Conservation (phyloP, 208 protist species). For the Leishmania amazonensis region DNA sequence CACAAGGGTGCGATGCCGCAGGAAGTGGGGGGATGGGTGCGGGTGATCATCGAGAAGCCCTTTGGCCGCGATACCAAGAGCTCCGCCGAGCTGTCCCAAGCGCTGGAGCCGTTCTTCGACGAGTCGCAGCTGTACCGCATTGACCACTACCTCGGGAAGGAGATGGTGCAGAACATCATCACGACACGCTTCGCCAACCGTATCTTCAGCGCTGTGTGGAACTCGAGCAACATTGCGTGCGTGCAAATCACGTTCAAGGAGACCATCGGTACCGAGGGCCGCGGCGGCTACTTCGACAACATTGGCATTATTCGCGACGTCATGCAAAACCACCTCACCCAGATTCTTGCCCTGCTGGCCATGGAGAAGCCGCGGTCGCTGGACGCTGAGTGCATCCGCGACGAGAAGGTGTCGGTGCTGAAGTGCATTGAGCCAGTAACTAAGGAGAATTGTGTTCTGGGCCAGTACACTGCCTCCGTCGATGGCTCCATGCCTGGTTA, state of each 20-base stretch:
- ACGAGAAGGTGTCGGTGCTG: conserved; percentile 92
- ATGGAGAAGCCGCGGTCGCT: conserved; percentile 93
- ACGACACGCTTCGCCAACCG: conserved; percentile 93
- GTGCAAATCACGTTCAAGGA: conserved; percentile 96
- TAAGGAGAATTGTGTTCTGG: conserved; percentile 87
- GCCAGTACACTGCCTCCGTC: conserved; percentile 89
- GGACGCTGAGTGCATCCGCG: conserved; percentile 83
- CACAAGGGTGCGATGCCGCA: conserved; percentile 59
- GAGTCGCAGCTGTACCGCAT: conserved; percentile 93
- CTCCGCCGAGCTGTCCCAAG: conserved; percentile 72
- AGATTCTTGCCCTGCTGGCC: conserved; percentile 91
- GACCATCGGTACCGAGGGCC: conserved; percentile 91
- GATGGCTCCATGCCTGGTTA: conserved; percentile 88
- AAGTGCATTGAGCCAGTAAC: conserved; percentile 60
- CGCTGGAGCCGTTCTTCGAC: conserved; percentile 78
- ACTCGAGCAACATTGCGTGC: conserved; percentile 82
- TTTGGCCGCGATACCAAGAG: conserved; percentile 90
- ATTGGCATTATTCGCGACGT: conserved; percentile 95
- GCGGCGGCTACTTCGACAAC: conserved; percentile 94
- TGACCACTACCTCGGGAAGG: conserved; percentile 96
- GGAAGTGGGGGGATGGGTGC: conserved; percentile 60
- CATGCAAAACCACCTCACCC: conserved; percentile 94
- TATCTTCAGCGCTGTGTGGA: conserved; percentile 92
- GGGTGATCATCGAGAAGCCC: conserved; percentile 94
- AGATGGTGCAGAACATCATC: conserved; percentile 95